Percentiles rank a stretch among this genome's conserved stretches.
Evolutionary conservation across 148 eudicot genomes (phyloP).

Genomic region (Persicaria tinctoria): DNA sequence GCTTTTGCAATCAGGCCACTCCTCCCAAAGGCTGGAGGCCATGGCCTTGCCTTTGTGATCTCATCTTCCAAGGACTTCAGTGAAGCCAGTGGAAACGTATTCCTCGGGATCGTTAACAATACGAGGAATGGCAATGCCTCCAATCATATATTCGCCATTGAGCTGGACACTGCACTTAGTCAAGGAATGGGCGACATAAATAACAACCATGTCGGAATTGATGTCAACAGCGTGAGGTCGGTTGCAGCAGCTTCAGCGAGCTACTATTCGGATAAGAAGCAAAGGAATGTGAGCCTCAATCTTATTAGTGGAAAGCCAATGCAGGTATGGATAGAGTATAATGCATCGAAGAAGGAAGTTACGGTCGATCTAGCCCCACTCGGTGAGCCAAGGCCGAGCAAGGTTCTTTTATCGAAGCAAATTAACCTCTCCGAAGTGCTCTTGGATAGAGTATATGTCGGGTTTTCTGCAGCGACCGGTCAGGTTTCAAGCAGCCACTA

Average conservation of each 20-base stretch:
- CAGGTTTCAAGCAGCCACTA: slow-evolving; percentile 28
- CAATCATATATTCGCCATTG: slow-evolving; percentile 20
- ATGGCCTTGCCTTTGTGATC: slow-evolving; percentile 19
- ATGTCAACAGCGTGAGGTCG: not conserved
- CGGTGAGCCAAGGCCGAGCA: slow-evolving; percentile 25
- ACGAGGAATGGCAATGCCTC: slow-evolving; percentile 8
- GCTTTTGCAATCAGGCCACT: slow-evolving; percentile 13
- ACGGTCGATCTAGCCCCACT: slow-evolving; percentile 38
- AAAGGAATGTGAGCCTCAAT: too few species aligned
- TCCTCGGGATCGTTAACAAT: slow-evolving; percentile 16
- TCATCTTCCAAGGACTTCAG: slow-evolving; percentile 12
- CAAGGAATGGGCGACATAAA: not conserved
- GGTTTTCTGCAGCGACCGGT: slow-evolving; percentile 32
- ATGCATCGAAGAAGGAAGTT: slow-evolving; percentile 20
- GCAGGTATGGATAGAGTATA: slow-evolving; percentile 11
- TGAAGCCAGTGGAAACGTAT: not conserved
- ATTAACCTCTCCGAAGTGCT: slow-evolving; percentile 25
- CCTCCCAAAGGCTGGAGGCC: not conserved
- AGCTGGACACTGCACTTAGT: slow-evolving; percentile 15
- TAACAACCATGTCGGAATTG: slow-evolving; percentile 26
- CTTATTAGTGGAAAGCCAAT: too few species aligned
- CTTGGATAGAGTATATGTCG: slow-evolving; percentile 30
- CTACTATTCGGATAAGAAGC: too few species aligned
- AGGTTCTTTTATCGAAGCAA: slow-evolving; percentile 19
- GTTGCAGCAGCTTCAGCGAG: too few species aligned